Base-by-base conservation (phyloP, 208 protist genomes). In the Leishmania mexicana region DNA sequence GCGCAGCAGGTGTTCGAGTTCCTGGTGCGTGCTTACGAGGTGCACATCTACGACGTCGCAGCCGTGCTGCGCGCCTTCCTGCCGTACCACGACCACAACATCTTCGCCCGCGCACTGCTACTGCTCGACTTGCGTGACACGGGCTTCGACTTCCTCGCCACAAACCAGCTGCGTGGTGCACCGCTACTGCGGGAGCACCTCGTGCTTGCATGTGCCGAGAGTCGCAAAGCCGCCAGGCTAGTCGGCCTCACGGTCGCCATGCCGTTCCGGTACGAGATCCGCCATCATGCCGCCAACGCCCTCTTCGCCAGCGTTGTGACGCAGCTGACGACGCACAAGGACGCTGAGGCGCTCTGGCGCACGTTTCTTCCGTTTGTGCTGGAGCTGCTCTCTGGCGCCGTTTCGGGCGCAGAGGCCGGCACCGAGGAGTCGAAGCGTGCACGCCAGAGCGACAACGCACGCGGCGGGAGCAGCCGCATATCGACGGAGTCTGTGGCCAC, bases 1-100 rank as follows among this genome's bases (percentile, higher is more conserved):
- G 93, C 94, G 17, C 94, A 97, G 62, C 94, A 97, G 85, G 94
- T 95, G 2, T 93, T 97, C 70, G 92, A 97, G 85, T 97, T 93
- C 71, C 81, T 97, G 49, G 91, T 97, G 21, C 92, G 94, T 19
- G 94, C 96, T 40, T 87, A 95, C 73, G 92, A 97, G 85, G 90
- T 96, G 28, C 94, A 97, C 86, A 85, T 95, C 79, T 95, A 95
- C 87, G 95, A 97, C 81, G 90, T 92, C 15, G 62, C 57, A 2
- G 83, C 90, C 3, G 91, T 97, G 17, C 84, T 97, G 31, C 88
- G 92, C 19, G 87, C 92, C 42, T 96, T 97, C 78, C 45, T 97
- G 54, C 94, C 94, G 28, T 96, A 96, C 74, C 94, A 97, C 83
- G 94, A 97, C 76, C 94, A 97, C 86, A 94, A 91, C 68, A 78